Conservation (phyloP, 352 stramenopile genomes). For the Thalassiosira pacifica region DNA sequence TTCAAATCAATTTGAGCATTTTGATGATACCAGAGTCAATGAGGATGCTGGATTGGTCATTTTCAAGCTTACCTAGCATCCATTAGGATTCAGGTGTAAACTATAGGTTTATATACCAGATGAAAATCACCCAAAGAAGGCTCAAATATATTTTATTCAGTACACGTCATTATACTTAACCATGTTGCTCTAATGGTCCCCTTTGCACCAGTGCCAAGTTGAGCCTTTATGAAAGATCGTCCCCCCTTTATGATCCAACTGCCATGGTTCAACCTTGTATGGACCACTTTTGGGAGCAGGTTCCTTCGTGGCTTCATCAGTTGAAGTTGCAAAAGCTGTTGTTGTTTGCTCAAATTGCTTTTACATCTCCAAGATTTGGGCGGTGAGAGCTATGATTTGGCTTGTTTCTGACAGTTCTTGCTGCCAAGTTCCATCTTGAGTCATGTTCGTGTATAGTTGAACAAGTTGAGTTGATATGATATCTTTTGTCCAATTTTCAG, state of each 20-base stretch:
- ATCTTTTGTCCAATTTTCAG: not conserved
- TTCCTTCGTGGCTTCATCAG: not conserved
- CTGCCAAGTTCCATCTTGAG: not conserved
- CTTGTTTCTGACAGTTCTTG: not conserved
- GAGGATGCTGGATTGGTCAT: too few relatives aligned
- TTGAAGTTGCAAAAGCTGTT: not conserved
- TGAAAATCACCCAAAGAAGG: too few relatives aligned
- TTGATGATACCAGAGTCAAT: too few relatives aligned
- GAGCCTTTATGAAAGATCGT: not conserved
- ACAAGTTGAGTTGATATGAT: not conserved
- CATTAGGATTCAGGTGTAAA: too few relatives aligned
- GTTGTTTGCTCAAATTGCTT: not conserved
- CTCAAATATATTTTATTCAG: too few relatives aligned
- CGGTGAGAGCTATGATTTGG: not conserved
- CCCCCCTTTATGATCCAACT: not conserved
- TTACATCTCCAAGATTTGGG: not conserved
- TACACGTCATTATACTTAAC: too few relatives aligned
- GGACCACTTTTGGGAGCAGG: not conserved
- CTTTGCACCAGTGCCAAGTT: not conserved
- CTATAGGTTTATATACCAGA: too few relatives aligned
- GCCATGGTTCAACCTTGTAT: not conserved
- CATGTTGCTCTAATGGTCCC: too few relatives aligned
- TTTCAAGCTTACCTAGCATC: too few relatives aligned
- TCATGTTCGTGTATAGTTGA: not conserved
- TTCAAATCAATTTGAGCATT: too few relatives aligned